Evolutionary conservation across 2,329 filamentous ascomycete species (phyloP).

Genomic region (Fusarium incarnatum): DNA sequence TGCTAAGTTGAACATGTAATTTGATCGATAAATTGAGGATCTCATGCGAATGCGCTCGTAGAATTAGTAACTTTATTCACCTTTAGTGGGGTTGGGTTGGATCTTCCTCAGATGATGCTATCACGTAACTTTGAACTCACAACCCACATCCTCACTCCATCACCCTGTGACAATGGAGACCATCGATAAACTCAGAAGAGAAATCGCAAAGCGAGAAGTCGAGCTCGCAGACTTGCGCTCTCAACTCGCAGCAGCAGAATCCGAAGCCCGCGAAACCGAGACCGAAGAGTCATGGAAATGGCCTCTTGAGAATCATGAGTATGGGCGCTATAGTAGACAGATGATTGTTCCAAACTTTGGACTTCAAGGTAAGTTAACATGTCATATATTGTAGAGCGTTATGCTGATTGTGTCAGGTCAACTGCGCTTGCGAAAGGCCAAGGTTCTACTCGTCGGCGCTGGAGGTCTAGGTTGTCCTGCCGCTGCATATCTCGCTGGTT

Average conservation of each 20-base stretch:
- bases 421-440: conserved; percentile 74
- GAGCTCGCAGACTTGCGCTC: conserved; percentile 60
- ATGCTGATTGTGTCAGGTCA: conserved; percentile 68
- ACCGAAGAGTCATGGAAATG: conserved; percentile 61
- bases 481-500: conserved; percentile 90
- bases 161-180: conserved; percentile 48
- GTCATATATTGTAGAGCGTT: too few species aligned
- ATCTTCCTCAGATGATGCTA: neutral
- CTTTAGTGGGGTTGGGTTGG: conserved; percentile 16
- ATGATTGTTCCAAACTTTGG: conserved; percentile 89
- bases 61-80: neutral
- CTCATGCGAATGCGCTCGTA: neutral
- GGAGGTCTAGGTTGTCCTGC: conserved; percentile 94
- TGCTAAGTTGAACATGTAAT: too few species aligned
- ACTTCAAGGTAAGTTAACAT: conserved; percentile 67
- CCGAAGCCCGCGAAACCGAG: conserved; percentile 32
- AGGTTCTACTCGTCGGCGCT: conserved; percentile 84
- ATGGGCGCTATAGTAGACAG: conserved; percentile 88
- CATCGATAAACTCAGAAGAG: conserved; percentile 56
- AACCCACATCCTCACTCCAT: neutral
- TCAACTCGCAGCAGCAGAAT: conserved; percentile 58
- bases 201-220: conserved; percentile 61
- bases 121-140: conserved; percentile 6
- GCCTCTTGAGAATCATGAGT: conserved; percentile 79
- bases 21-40: neutral